These are phyloP conservation scores for Lactarius deliciosus DNA, from an alignment of 768 basidiomycete genomes.

Conservation along the genomic window DNA sequence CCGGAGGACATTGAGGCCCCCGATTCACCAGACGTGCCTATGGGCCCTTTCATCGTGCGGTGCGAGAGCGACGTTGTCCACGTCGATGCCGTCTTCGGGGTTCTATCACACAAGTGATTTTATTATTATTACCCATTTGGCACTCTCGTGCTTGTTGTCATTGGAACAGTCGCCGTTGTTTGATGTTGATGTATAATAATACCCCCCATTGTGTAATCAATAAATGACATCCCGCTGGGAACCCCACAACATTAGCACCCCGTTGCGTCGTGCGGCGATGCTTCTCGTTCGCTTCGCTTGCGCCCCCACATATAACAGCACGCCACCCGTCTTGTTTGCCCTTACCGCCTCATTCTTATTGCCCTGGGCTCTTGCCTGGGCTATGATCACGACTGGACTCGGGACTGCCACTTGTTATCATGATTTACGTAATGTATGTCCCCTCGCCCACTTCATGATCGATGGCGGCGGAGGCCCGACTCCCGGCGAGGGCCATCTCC, in stretches of 20 bases:
- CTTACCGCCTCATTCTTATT: neutral
- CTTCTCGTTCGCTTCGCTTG: neutral
- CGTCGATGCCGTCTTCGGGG: slow-evolving; percentile 59
- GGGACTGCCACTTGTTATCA: neutral
- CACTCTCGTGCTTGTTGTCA: neutral
- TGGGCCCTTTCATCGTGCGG: slow-evolving; percentile 25
- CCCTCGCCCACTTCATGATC: neutral
- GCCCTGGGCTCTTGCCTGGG: neutral
- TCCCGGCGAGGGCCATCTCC: neutral
- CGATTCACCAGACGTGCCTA: slow-evolving; percentile 18
- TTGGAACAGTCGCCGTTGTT: slow-evolving; percentile 12
- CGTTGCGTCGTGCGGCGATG: neutral
- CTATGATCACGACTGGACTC: neutral
- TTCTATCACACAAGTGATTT: slow-evolving; percentile 36
- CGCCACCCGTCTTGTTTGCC: neutral
- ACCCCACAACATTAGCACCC: neutral
- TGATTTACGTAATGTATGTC: neutral
- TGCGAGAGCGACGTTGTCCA: slow-evolving; percentile 30
- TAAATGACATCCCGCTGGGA: slow-evolving; percentile 5
- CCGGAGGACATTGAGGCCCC: slow-evolving; percentile 23
- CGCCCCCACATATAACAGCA: neutral
- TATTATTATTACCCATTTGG: neutral
- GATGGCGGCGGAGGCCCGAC: neutral
- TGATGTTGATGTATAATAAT: slow-evolving; percentile 10
- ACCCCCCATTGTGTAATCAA: slow-evolving; percentile 9